Percentiles rank a stretch among this genome's conserved stretches.
Conservation (phyloP, 2,329 filamentous ascomycete genomes). For the Rhinocladiella similis region DNA sequence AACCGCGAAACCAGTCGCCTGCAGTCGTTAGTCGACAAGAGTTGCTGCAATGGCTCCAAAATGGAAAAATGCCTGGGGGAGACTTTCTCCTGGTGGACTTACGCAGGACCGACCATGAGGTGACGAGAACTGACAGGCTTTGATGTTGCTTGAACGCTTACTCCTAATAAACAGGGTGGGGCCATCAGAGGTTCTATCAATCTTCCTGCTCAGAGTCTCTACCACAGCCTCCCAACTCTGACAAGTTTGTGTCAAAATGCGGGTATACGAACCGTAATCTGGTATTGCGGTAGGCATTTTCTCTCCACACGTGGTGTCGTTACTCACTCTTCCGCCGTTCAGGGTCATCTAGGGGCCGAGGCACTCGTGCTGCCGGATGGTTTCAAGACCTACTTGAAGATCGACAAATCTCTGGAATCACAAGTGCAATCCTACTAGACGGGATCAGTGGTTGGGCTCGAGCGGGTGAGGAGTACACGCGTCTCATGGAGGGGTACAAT, state of each 20-base stretch:
- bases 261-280: constrained; percentile 38
- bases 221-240: constrained; percentile 39
- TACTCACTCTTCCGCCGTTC: not conserved
- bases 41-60: constrained; percentile 39
- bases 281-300: constrained; percentile 46
- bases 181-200: constrained; percentile 61
- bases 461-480: constrained; percentile 33
- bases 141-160: not conserved
- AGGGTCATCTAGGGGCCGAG: constrained; percentile 59
- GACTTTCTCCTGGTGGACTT: constrained; percentile 50
- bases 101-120: constrained; percentile 48
- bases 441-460: constrained; percentile 36
- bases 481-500: constrained; percentile 35
- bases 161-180: constrained; percentile 50
- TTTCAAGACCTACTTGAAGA: constrained; percentile 54
- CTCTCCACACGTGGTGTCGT: not conserved
- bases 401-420: constrained; percentile 24
- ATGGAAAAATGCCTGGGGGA: constrained; percentile 31
- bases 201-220: constrained; percentile 43
- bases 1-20: constrained; percentile 20
- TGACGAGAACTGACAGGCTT: constrained; percentile 26
- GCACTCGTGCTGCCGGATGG: constrained; percentile 56
- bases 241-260: constrained; percentile 36
- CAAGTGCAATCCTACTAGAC: constrained; percentile 30
- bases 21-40: constrained; percentile 35